Evolutionary conservation across 108 stramenopile genomes (phyloP), one percentile per base, ranked within the genome.

Genomic region (Fragilariopsis cylindrus): DNA sequence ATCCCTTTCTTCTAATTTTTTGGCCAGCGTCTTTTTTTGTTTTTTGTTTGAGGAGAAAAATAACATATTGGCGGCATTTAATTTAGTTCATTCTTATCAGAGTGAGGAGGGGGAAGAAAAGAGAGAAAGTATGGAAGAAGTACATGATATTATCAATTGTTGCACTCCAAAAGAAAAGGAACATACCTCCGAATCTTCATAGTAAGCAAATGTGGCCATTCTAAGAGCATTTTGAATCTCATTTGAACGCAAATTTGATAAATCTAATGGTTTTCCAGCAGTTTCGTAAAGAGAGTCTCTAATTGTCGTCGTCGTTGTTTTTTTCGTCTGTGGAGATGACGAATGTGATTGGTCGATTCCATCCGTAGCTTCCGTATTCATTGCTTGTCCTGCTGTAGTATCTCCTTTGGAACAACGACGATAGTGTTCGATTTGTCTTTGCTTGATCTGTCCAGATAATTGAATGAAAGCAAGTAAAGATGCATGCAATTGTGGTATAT

Each of bases 401-500:
- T 42, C 49, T 7, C 39, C 77, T 19, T 65, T 60, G 4, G 58
- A 7, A 4, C 58, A 5, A 4, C 16, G 46, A 40, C 75, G 11
- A 13, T 30, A n/a, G 6, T 70, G 8, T 44, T 52, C 7, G 42
- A 74, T 30, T 53, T 65, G 49, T 45, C 18, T 15, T 43, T 56
- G 47, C 48, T 78, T 78, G n/a, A 74, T 74, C 57, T 81, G 80
- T 12, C 60, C 80, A 21, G 69, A 80, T 16, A 86, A 65, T 67
- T 91, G 88, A 45, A 87, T 60, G 60, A 83, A 89, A 13, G 83
- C 85, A 53, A 91, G 67, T 15, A 91, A 50, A 13, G 90, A 84
- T 9, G 85, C 86, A 69, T 89, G 87, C 43, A 85, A 67, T 64
- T 89, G 86, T 52, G 86, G 81, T 53, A 87, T 70, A 15, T 70